These are phyloP conservation scores for Alternaria brassicicola DNA, from an alignment of 2,329 filamentous ascomycete species.

Conservation along the genomic window DNA sequence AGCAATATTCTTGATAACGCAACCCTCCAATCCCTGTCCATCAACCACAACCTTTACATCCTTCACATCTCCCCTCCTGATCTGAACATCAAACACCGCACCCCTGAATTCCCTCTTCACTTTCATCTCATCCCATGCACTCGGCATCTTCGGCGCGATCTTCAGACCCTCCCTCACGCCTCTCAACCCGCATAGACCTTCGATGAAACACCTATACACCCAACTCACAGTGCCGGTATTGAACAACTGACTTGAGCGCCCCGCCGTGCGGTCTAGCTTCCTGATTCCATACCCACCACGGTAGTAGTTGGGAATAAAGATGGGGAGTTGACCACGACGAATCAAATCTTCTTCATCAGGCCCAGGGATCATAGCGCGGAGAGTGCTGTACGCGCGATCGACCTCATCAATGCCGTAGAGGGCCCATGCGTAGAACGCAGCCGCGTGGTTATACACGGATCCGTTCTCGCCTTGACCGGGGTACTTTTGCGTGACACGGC, in stretches of 20 bases:
- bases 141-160: conserved; percentile 60
- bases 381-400: conserved; percentile 58
- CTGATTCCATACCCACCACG: conserved; percentile 40
- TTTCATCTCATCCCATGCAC: conserved; percentile 56
- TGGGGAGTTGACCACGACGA: conserved; percentile 61
- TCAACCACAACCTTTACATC: conserved; percentile 52
- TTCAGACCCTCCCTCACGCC: conserved; percentile 57
- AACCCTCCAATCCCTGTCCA: conserved; percentile 49
- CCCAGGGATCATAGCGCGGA: conserved; percentile 62
- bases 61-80: conserved; percentile 52
- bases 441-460: conserved; percentile 64
- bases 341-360: conserved; percentile 59
- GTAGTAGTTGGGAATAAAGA: conserved; percentile 66
- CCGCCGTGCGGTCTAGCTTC: conserved; percentile 52
- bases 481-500: conserved; percentile 65
- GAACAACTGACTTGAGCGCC: conserved; percentile 63
- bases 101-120: conserved; percentile 59
- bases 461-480: conserved; percentile 65
- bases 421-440: conserved; percentile 61
- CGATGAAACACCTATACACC: conserved; percentile 62
- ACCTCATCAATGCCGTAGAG: conserved; percentile 59
- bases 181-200: conserved; percentile 61
- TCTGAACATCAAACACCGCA: conserved; percentile 56
- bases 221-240: conserved; percentile 65
- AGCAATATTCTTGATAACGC: conserved; percentile 52